Evolutionary conservation across 768 basidiomycete genomes (phyloP), one percentile per base, ranked within the genome.

Genomic region (Kwoniella dejecticola): DNA sequence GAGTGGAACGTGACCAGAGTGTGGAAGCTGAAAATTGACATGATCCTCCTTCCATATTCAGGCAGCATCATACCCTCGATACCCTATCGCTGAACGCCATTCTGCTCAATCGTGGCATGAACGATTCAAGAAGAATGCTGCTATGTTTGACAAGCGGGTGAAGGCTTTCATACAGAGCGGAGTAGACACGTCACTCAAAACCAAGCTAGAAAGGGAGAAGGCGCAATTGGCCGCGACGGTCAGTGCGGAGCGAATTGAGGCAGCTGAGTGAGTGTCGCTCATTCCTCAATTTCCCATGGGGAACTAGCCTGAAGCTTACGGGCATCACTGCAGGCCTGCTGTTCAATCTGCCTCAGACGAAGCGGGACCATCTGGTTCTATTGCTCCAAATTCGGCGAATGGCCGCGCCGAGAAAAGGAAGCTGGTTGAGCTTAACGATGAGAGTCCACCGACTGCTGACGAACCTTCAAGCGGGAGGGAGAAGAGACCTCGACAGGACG

Each of bases 81-180:
- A 64, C 29, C 68, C 74, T 15, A 47, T 66, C 13, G 64, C 63
- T 19, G 44, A 23, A 4, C 47, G 60, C 1, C 74, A 76, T 50
- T 42, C 66, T 19, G 41, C 48, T 2, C 71, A 76, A 66, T 76
- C 74, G 54, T 76, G 74, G 74, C 71, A 71, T 45, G 68, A 71
- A 52, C 54, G 70, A 15, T 76, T 70, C 71, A 76, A 71, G 63
- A 71, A 68, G 57, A 71, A 71, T 36, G 6, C 53, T 6, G 40
- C 27, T 1, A 31, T 31, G 0, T 67, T 69, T 13, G 23, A 45
- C 15, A 59, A 52, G 17, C 60, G 70, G 17, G 57, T 73, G 8
- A 26, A 52, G 19, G n/a, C 54, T 13, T 61, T 54, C 24, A 52
- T 63, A 0, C 27, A 24, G 4, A 57, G n/a, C 3, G 68, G 64